These are phyloP conservation scores for Pleurotus cornucopiae DNA, from an alignment of 768 basidiomycete genomes.

Conservation along the genomic window DNA sequence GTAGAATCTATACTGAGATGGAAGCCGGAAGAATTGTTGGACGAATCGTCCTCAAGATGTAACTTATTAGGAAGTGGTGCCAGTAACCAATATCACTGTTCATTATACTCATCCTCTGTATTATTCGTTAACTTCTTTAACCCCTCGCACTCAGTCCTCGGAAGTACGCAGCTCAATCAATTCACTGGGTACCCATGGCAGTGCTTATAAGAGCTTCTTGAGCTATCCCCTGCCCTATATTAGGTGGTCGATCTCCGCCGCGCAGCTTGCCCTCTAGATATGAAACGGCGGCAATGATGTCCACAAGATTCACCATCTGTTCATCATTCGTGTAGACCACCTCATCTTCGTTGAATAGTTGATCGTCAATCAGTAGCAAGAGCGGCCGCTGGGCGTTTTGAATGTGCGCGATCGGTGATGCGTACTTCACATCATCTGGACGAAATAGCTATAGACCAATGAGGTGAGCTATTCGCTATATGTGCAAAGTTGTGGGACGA, in stretches of 20 bases:
- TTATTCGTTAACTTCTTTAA: too few species aligned
- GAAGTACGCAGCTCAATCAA: neutral
- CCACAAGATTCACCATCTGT: neutral
- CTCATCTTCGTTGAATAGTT: neutral
- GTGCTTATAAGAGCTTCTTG: neutral
- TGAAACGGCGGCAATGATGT: neutral
- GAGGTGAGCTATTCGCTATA: neutral
- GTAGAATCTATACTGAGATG: constrained; percentile 25
- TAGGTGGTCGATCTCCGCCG: neutral
- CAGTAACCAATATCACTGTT: too few species aligned
- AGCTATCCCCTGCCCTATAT: neutral
- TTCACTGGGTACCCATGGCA: neutral
- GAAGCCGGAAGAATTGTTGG: constrained; percentile 27
- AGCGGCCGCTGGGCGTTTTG: neutral
- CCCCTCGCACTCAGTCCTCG: too few species aligned
- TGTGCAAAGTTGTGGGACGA: neutral
- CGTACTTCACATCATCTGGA: neutral
- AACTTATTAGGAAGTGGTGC: neutral
- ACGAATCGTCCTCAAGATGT: constrained; percentile 25
- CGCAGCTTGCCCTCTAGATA: constrained; percentile 4
- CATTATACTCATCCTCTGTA: too few species aligned
- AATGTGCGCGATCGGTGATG: neutral
- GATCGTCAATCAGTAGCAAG: neutral
- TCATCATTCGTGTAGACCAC: neutral
- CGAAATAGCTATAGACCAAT: neutral